phyloP scores from a whole-genome alignment of 2,329 filamentous ascomycete species.

The Aspergillus neotritici region DNA sequence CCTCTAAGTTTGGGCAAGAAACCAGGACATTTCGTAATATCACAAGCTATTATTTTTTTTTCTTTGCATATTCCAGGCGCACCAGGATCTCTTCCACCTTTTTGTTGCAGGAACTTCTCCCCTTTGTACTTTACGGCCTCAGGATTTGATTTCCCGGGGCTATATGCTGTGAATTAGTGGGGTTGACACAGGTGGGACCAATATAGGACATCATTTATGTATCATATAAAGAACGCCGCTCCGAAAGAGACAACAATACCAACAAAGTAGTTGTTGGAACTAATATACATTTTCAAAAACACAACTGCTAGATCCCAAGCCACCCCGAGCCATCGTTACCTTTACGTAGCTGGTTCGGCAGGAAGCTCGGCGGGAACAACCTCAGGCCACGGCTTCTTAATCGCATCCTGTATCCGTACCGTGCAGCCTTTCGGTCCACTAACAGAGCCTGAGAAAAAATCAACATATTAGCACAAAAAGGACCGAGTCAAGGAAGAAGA shows the following conservation, averaged over 20 bases:
- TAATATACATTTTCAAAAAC: conserved; percentile 33
- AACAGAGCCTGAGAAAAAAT: conserved; percentile 54
- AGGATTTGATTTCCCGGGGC: conserved; percentile 17
- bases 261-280: too few relatives aligned
- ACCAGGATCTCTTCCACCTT: too few relatives aligned
- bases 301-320: conserved; percentile 5
- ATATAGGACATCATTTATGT: conserved; percentile 36
- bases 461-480: not conserved
- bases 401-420: conserved; percentile 81
- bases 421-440: conserved; percentile 82
- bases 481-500: not conserved
- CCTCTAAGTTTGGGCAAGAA: too few relatives aligned
- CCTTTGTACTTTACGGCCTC: conserved; percentile 25
- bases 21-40: too few relatives aligned
- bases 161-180: conserved; percentile 9
- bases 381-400: conserved; percentile 74
- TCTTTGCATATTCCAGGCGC: too few relatives aligned
- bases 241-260: conserved; percentile 29
- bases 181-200: too few relatives aligned
- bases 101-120: not conserved
- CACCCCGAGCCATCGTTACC: too few relatives aligned
- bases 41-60: too few relatives aligned
- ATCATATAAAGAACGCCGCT: conserved; percentile 37
- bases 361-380: conserved; percentile 22
- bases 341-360: conserved; percentile 13